Conservation (phyloP, 441 rosid genomes). For the Pelargonium citronellum region DNA sequence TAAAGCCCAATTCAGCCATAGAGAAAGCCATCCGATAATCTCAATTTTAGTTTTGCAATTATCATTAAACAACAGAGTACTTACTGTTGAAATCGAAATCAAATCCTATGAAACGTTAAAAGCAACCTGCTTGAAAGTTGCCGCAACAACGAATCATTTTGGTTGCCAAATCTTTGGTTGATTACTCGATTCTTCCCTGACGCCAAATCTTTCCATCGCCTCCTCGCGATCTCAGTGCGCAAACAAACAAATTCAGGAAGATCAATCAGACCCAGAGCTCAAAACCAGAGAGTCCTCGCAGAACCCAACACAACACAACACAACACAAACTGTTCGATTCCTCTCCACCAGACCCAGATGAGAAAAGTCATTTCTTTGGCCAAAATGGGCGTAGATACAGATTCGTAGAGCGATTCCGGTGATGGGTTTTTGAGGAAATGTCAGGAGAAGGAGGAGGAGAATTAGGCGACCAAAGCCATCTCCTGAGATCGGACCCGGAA, state of each 20-base stretch:
- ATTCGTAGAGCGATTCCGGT: background rate
- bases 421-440: constrained; percentile 6
- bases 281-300: background rate
- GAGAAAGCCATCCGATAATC: too few species aligned
- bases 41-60: too few species aligned
- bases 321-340: background rate
- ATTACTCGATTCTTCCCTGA: too few species aligned
- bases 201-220: background rate
- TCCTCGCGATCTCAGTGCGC: background rate
- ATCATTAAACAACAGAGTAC: too few species aligned
- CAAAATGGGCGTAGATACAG: background rate
- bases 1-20: too few species aligned
- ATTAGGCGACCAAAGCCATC: background rate
- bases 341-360: background rate
- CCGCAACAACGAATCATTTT: background rate
- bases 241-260: background rate
- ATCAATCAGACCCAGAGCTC: background rate
- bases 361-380: background rate
- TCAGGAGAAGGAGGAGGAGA: background rate
- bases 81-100: too few species aligned
- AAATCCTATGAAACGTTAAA: too few species aligned
- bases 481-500: constrained; percentile 5
- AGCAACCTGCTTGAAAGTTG: too few species aligned
- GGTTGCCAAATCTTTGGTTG: background rate
- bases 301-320: background rate